Conservation (phyloP, 129 eudicot species). For the Tagetes patula region DNA sequence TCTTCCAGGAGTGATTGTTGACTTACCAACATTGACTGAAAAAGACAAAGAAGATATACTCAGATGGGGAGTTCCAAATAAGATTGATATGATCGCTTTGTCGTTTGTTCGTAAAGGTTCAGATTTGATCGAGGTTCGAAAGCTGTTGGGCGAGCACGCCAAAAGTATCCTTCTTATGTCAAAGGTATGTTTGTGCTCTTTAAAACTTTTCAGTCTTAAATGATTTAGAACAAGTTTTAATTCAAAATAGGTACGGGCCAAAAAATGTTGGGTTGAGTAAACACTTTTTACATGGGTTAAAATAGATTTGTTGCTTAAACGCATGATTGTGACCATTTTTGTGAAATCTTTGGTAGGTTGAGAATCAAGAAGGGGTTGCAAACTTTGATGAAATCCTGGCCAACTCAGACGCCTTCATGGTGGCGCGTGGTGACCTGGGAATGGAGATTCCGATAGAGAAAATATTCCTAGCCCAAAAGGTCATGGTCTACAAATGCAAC, state of each 20-base stretch:
- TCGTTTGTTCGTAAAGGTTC: constrained; percentile 83
- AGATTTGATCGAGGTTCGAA: constrained; percentile 60
- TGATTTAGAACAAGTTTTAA: too few relatives aligned
- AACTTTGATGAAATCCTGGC: constrained; percentile 69
- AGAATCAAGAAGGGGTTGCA: constrained; percentile 77
- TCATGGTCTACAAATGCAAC: constrained; percentile 72
- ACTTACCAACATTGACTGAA: constrained; percentile 73
- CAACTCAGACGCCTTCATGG: constrained; percentile 74
- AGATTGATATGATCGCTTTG: constrained; percentile 71
- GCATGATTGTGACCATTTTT: not conserved
- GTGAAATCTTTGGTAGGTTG: constrained; percentile 45
- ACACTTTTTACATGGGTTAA: not conserved
- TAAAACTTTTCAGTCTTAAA: not conserved
- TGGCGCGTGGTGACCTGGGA: constrained; percentile 72
- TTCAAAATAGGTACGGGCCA: not conserved
- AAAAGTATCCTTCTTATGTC: constrained; percentile 70
- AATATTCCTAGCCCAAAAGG: constrained; percentile 71
- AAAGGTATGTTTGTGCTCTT: constrained; percentile 41
- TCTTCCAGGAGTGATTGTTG: constrained; percentile 65
- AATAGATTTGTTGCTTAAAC: not conserved
- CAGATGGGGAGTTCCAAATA: constrained; percentile 72
- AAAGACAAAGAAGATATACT: constrained; percentile 74
- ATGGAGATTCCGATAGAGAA: constrained; percentile 82
- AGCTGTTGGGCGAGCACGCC: constrained; percentile 59
- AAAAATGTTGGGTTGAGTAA: not conserved